Evolutionary conservation across 257 asterid genomes (phyloP), one percentile per base, ranked within the genome.

Genomic region (Apocynum venetum): DNA sequence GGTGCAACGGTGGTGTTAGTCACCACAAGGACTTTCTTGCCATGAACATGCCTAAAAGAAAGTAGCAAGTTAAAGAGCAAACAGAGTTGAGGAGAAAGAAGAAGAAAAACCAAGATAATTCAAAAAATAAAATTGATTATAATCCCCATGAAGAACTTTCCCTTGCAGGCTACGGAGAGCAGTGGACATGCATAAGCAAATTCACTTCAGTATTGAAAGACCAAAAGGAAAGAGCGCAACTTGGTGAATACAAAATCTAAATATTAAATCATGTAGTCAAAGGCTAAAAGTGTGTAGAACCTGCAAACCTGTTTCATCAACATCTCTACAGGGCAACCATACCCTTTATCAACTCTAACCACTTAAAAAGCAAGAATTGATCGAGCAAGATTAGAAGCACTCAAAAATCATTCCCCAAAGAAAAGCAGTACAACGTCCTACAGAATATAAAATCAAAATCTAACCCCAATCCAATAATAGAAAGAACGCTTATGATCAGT

Each of bases 1-100:
- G 98, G 97, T 7, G 99, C 98, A 7, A 95, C n/a, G 31, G 94
- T 95, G 79, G 92, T 89, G 86, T 95, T 93, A 63, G 98, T 95
- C 76, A 95, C 99, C 79, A 95, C 89, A 17, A 95, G 97, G 82
- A 95, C 96, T 89, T 88, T 91, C 92, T 93, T 95, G 51, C 99
- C 99, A 72, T 90, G 98, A 78, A 95, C 88, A 88, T 95, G 99
- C 89, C 99, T 95, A 80, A 61, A 81, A 59, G 69, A 71, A 53
- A 83, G 52, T 11, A 78, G 25, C 64, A 72, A 82, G 46, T 73
- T 48, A 47, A 59, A 6, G 76, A 57, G 79, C 55, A 81, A 76
- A 72, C 70, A 71, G 68, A 71, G 57, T 71, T 55, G 53, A 46
- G 70, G 48, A 61, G 46, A 53, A 13, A 59, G 10, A 71, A 67